A percentile compares a stretch with the other conserved stretches of the same genome.
Evolutionary conservation across 1,284 basidiomycete genomes (phyloP).

Genomic region (Cryptococcus sp.): DNA sequence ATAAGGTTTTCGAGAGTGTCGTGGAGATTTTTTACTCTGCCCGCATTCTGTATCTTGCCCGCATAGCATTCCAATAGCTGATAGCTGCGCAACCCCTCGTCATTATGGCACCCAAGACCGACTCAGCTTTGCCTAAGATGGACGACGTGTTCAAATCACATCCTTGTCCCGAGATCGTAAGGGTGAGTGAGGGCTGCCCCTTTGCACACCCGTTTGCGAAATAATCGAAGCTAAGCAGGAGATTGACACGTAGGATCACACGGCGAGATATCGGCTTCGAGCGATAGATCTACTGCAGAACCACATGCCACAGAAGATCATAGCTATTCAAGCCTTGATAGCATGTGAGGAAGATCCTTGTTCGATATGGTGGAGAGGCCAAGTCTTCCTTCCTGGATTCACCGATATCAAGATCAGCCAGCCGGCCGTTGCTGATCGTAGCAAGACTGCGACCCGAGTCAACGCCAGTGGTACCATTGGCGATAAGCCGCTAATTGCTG

Average conservation of each 20-base stretch:
- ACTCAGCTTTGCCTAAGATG: constrained; percentile 22
- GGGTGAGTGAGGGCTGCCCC: constrained; percentile 11
- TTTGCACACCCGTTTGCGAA: background rate
- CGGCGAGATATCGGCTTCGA: constrained; percentile 18
- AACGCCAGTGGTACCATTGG: background rate
- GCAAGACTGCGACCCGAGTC: background rate
- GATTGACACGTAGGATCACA: constrained; percentile 23
- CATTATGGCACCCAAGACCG: constrained; percentile 18
- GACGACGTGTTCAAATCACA: constrained; percentile 32
- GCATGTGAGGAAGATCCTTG: constrained; percentile 24
- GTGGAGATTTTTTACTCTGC: too few relatives aligned
- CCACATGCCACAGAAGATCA: constrained; percentile 32
- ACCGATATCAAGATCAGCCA: constrained; percentile 16
- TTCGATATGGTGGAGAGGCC: constrained; percentile 22
- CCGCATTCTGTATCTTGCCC: too few relatives aligned
- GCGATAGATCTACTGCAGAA: constrained; percentile 30
- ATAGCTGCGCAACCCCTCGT: too few relatives aligned
- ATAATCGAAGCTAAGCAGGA: background rate
- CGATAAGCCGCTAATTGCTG: background rate
- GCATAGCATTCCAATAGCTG: too few relatives aligned
- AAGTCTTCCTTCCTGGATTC: constrained; percentile 18
- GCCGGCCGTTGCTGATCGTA: constrained; percentile 8
- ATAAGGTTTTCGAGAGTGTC: too few relatives aligned
- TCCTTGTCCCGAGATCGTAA: constrained; percentile 20
- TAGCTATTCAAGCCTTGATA: constrained; percentile 22